Percentiles rank a stretch among this genome's conserved stretches.
phyloP scores from a whole-genome alignment of 768 basidiomycete genomes.

The Leccinellum luteum region DNA sequence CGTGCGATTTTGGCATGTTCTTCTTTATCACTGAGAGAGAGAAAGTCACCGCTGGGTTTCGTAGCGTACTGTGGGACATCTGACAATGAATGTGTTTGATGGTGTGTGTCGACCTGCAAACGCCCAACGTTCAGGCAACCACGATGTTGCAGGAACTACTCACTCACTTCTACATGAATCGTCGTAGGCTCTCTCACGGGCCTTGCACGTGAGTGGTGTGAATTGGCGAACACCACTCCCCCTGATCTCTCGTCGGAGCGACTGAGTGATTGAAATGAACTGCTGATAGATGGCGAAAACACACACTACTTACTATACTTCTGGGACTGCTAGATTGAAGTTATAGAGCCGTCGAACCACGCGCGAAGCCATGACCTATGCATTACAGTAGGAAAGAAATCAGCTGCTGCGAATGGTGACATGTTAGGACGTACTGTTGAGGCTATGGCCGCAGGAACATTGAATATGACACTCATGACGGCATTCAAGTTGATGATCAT shows the following conservation, averaged over 20 bases:
- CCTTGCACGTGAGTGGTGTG: constrained; percentile 16
- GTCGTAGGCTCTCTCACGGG: constrained; percentile 16
- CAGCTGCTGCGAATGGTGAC: not conserved
- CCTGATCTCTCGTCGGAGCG: constrained; percentile 20
- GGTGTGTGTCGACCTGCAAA: constrained; percentile 30
- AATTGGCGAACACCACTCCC: constrained; percentile 15
- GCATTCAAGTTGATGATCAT: constrained; percentile 65
- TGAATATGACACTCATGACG: constrained; percentile 66
- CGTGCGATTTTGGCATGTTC: constrained; percentile 14
- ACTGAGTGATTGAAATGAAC: constrained; percentile 10
- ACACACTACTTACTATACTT: constrained; percentile 29
- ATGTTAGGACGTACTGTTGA: constrained; percentile 40
- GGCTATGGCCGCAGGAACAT: constrained; percentile 58
- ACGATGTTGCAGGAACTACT: not conserved
- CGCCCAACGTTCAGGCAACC: constrained; percentile 1
- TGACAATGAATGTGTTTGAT: constrained; percentile 22
- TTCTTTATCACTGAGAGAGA: constrained; percentile 23
- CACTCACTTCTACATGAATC: constrained; percentile 36
- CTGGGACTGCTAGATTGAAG: constrained; percentile 33
- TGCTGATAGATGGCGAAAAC: not conserved
- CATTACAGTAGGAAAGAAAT: not conserved
- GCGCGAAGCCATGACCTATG: constrained; percentile 56
- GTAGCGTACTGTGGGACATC: constrained; percentile 21
- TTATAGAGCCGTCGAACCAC: constrained; percentile 59
- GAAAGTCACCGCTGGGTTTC: constrained; percentile 23